Percentiles rank a stretch among this genome's conserved stretches.
phyloP scores from a whole-genome alignment of 2,329 filamentous ascomycete genomes.

The Neofusicoccum umdonicola region DNA sequence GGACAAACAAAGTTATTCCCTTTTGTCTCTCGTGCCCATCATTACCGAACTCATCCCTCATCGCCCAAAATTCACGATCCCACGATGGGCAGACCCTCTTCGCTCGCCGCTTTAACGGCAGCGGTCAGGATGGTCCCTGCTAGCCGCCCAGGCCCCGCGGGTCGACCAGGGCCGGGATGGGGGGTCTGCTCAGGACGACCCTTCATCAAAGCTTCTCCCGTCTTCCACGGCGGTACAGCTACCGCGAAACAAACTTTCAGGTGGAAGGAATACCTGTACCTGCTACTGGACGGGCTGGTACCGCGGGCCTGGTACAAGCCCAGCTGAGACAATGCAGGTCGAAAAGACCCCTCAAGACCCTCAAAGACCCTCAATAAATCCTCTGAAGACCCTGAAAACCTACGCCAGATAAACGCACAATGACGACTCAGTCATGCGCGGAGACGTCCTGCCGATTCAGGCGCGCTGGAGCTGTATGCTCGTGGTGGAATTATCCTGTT shows the following conservation, averaged over 20 bases:
- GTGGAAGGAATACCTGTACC: neutral
- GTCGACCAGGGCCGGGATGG: neutral
- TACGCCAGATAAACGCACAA: neutral
- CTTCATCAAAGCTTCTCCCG: conserved; percentile 9
- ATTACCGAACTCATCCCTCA: neutral
- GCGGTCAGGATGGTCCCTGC: conserved; percentile 7
- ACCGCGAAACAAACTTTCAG: neutral
- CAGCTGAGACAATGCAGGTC: conserved; percentile 1
- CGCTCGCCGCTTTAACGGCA: conserved; percentile 6
- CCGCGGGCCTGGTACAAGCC: too few relatives aligned
- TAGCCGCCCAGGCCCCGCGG: neutral
- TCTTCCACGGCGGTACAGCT: neutral
- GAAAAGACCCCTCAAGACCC: neutral
- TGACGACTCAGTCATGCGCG: neutral
- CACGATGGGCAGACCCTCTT: neutral
- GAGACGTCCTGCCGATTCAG: too few relatives aligned
- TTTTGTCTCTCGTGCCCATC: neutral
- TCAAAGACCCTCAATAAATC: neutral
- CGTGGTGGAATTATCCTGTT: neutral
- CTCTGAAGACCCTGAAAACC: neutral
- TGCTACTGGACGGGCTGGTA: neutral
- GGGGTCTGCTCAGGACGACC: neutral
- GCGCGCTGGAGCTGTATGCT: neutral
- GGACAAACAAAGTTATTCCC: too few relatives aligned
- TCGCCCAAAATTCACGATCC: neutral